These are phyloP conservation scores for Coemansia sp. DNA, from an alignment of 192 early-diverging fungal genomes.

Conservation along the genomic window DNA sequence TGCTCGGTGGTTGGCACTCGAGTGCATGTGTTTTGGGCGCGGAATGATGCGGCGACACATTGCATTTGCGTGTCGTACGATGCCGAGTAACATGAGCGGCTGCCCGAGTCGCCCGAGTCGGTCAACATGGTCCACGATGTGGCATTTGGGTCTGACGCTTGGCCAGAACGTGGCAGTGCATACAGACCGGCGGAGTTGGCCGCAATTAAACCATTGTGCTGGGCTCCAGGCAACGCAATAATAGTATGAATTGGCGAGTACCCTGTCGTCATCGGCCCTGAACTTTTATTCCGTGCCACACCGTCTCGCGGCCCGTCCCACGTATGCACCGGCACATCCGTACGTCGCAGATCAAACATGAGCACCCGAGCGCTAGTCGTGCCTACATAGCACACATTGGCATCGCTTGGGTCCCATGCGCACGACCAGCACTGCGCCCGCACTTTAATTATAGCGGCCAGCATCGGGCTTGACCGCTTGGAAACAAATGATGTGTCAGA, in stretches of 20 bases:
- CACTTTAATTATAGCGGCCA: conserved; percentile 11
- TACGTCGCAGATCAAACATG: conserved; percentile 28
- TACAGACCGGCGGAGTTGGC: conserved; percentile 34
- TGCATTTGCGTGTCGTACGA: conserved; percentile 9
- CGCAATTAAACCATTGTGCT: conserved; percentile 11
- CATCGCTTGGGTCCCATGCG: conserved; percentile 25
- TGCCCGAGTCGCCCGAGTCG: not conserved
- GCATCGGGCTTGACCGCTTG: conserved; percentile 7
- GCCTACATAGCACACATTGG: conserved; percentile 26
- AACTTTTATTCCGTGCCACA: not conserved
- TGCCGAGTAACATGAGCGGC: conserved; percentile 34
- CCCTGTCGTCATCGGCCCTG: not conserved
- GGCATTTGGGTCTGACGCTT: not conserved
- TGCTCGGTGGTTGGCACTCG: conserved; percentile 13
- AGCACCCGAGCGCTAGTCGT: conserved; percentile 14
- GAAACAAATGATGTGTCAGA: not conserved
- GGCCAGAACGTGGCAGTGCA: conserved; percentile 12
- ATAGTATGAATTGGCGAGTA: conserved; percentile 35
- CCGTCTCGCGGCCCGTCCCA: conserved; percentile 21
- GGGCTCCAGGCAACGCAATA: conserved; percentile 3
- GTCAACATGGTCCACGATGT: conserved; percentile 29
- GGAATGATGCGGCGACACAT: conserved; percentile 34
- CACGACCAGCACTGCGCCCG: conserved; percentile 35
- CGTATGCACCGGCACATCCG: conserved; percentile 5
- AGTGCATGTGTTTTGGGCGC: not conserved